Conservation (phyloP, 2,329 filamentous ascomycete genomes). For the Ascomycota sp. region DNA sequence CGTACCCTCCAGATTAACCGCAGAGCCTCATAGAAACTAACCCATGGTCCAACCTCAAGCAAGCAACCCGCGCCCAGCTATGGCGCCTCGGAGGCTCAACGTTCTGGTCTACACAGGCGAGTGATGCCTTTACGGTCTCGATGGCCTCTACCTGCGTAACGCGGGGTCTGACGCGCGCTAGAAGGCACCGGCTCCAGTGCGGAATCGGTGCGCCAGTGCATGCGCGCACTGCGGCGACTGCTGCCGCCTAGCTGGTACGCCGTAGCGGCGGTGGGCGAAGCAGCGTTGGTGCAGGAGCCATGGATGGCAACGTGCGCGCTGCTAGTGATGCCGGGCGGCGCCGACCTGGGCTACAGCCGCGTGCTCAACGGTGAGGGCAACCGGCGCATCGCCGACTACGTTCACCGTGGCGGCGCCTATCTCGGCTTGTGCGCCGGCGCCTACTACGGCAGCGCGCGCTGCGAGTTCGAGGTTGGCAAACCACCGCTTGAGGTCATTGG, state of each 20-base stretch:
- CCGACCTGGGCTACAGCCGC: slow-evolving; percentile 79
- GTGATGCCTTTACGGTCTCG: slow-evolving; percentile 17
- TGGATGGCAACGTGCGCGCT: slow-evolving; percentile 75
- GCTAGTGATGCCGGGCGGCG: slow-evolving; percentile 78
- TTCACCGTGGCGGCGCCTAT: slow-evolving; percentile 65
- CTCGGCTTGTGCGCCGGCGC: slow-evolving; percentile 85
- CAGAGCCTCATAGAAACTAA: neutral
- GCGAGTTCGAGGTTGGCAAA: slow-evolving; percentile 82
- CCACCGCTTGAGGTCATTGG: slow-evolving; percentile 61
- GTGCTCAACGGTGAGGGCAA: slow-evolving; percentile 77
- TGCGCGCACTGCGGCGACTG: slow-evolving; percentile 66
- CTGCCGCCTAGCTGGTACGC: slow-evolving; percentile 69
- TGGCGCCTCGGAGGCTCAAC: slow-evolving; percentile 56
- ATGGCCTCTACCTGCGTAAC: too few relatives aligned
- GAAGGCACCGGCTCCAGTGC: slow-evolving; percentile 64
- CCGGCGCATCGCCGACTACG: slow-evolving; percentile 59
- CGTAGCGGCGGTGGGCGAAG: slow-evolving; percentile 62
- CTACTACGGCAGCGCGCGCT: slow-evolving; percentile 63
- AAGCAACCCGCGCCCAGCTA: slow-evolving; percentile 9
- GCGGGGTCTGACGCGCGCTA: neutral
- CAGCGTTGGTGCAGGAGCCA: slow-evolving; percentile 68
- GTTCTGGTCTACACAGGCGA: slow-evolving; percentile 80
- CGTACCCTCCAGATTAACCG: too few relatives aligned
- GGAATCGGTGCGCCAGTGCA: slow-evolving; percentile 73
- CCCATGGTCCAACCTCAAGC: neutral